Percentiles rank a stretch among this genome's conserved stretches.
phyloP scores from a whole-genome alignment of 2,329 filamentous ascomycete species.

The Penicillium sp. region DNA sequence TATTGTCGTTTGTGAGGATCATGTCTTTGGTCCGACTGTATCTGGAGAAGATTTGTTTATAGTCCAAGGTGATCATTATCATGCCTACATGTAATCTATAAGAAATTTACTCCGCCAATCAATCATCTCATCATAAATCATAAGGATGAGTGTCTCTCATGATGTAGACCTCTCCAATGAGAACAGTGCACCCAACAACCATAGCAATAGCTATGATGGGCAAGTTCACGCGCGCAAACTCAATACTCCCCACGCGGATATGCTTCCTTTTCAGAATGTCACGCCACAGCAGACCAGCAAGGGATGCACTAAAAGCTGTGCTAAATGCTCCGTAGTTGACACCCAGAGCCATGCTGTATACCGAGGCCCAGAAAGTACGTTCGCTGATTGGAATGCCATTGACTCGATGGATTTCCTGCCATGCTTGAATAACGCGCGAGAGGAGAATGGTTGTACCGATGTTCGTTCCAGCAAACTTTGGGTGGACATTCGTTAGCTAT shows the following conservation, averaged over 20 bases:
- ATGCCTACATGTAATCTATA: too few relatives aligned
- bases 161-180: conserved; percentile 62
- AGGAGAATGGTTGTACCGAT: conserved; percentile 71
- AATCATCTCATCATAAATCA: conserved; percentile 11
- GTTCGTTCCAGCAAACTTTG: conserved; percentile 68
- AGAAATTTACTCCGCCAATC: too few relatives aligned
- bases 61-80: too few relatives aligned
- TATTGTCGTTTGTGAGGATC: too few relatives aligned
- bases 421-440: conserved; percentile 64
- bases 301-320: conserved; percentile 64
- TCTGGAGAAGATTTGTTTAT: too few relatives aligned
- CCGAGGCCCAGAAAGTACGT: conserved; percentile 66
- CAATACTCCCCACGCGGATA: conserved; percentile 58
- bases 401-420: conserved; percentile 55
- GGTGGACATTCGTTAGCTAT: conserved; percentile 6
- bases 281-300: conserved; percentile 67
- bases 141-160: conserved; percentile 41
- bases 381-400: conserved; percentile 52
- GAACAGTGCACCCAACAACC: conserved; percentile 57
- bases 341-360: conserved; percentile 69
- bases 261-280: conserved; percentile 65
- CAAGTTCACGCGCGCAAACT: conserved; percentile 64
- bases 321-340: conserved; percentile 73
- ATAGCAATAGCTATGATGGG: conserved; percentile 67
- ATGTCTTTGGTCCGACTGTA: too few relatives aligned